These are phyloP conservation scores for Triangularia verruculosa DNA, from an alignment of 2,329 filamentous ascomycete species.

Conservation along the genomic window DNA sequence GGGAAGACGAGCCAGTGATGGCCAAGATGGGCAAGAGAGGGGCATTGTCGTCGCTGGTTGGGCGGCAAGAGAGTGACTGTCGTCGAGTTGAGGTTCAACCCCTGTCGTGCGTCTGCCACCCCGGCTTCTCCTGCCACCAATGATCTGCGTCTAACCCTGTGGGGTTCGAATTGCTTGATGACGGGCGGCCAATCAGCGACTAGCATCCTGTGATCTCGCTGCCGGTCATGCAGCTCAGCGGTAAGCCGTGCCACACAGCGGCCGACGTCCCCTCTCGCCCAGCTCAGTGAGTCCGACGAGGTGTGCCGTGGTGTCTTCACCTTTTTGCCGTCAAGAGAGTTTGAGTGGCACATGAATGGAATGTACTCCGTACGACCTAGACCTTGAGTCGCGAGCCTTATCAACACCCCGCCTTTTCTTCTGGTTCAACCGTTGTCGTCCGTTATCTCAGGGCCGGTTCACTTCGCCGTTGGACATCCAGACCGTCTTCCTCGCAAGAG, in stretches of 20 bases:
- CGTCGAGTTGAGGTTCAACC: conserved; percentile 13
- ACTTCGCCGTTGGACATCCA: neutral
- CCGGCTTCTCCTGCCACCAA: conserved; percentile 21
- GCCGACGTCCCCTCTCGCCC: conserved; percentile 10
- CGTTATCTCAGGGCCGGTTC: neutral
- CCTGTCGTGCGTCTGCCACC: conserved; percentile 21
- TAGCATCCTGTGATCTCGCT: conserved; percentile 28
- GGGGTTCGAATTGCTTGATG: conserved; percentile 10
- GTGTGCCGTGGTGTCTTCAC: neutral
- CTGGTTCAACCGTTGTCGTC: neutral
- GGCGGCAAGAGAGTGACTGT: conserved; percentile 22
- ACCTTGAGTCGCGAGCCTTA: neutral
- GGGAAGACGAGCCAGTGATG: conserved; percentile 15
- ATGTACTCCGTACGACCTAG: neutral
- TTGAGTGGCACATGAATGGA: conserved; percentile 1
- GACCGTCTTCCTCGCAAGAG: neutral
- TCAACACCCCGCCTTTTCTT: neutral
- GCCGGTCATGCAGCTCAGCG: conserved; percentile 30
- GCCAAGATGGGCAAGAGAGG: conserved; percentile 15
- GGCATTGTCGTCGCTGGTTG: conserved; percentile 26
- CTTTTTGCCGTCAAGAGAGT: neutral
- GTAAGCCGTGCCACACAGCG: conserved; percentile 27
- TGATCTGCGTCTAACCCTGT: conserved; percentile 22
- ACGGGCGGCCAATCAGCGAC: conserved; percentile 25
- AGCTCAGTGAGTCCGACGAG: neutral